Evolutionary conservation across 2,329 filamentous ascomycete genomes (phyloP), one percentile per base, ranked within the genome.

Genomic region (Thielaviopsis euricoi): DNA sequence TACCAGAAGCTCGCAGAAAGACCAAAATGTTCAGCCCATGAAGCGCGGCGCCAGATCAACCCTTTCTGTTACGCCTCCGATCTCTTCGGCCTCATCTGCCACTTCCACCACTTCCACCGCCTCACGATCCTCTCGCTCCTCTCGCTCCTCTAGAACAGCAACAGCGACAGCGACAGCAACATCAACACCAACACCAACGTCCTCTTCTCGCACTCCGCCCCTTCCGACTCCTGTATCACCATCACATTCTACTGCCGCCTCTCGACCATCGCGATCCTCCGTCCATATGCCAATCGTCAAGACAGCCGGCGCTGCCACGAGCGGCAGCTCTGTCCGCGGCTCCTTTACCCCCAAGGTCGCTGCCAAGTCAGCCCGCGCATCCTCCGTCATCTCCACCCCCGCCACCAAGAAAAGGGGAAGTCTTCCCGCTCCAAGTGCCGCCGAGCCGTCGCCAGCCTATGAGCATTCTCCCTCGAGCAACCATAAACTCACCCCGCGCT

Each of bases 151-250:
- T 74, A 79, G 62, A 73, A 71, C 70, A 73, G n/a, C n/a, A n/a
- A n/a, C n/a, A n/a, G n/a, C n/a, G n/a, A n/a, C n/a, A n/a, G n/a
- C n/a, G n/a, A n/a, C n/a, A n/a, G n/a, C n/a, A n/a, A n/a, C n/a
- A n/a, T n/a, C n/a, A n/a, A 73, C 69, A 71, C 70, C 65, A 70
- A 68, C 68, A 73, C 73, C 66, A 72, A 74, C 67, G 80, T 83
- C 48, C 76, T 85, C 66, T 83, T 83, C 72, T 86, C 87, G 56
- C 78, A 82, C 60, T 80, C 89, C 65, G 79, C 76, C 68, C 77
- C 83, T 62, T 74, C 81, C 52, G 80, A 77, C 52, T 74, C 78
- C 64, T 76, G 17, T 43, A 43, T 82, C 77, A 68, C 69, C 64
- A 63, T 13, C 51, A n/a, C 29, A 52, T 6, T n/a, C 51, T n/a